These are phyloP conservation scores for Rhizoclosmatium globosum DNA, from an alignment of 192 early-diverging fungal species.

Conservation along the genomic window DNA sequence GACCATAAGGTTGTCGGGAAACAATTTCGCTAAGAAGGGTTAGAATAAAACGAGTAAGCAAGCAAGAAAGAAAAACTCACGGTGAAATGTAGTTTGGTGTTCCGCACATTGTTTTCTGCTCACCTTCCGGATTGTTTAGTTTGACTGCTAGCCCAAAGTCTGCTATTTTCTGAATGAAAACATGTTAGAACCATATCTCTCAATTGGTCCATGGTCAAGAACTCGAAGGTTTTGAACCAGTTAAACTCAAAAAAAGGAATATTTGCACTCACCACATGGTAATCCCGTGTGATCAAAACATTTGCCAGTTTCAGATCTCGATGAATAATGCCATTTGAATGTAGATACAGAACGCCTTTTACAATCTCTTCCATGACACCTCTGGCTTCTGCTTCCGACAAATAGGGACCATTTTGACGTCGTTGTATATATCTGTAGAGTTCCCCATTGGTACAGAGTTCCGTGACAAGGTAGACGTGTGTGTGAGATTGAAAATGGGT, in stretches of 20 bases:
- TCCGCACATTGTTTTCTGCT: conserved; percentile 81
- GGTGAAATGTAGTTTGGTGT: conserved; percentile 84
- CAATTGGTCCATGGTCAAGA: not conserved
- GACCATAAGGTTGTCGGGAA: conserved; percentile 73
- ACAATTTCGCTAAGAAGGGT: conserved; percentile 66
- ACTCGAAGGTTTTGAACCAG: not conserved
- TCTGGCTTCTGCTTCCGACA: conserved; percentile 69
- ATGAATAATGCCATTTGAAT: conserved; percentile 72
- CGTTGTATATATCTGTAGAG: conserved; percentile 57
- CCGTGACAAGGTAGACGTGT: conserved; percentile 79
- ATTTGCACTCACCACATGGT: conserved; percentile 50
- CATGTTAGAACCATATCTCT: not conserved
- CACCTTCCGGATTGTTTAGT: conserved; percentile 50
- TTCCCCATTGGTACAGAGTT: conserved; percentile 67
- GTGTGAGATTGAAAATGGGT: conserved; percentile 75
- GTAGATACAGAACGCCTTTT: conserved; percentile 68
- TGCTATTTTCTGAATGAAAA: conserved; percentile 63
- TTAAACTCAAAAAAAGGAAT: conserved; percentile 1
- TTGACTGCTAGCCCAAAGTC: conserved; percentile 81
- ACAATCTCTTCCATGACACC: conserved; percentile 63
- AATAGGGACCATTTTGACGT: conserved; percentile 36
- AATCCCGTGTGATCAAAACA: conserved; percentile 63
- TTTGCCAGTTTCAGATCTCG: conserved; percentile 82
- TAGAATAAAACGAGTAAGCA: conserved; percentile 6
- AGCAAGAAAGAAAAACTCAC: conserved; percentile 47